Evolutionary conservation across 306 rosid genomes (phyloP), one percentile per base, ranked within the genome.

Genomic region (Geum urbanum): DNA sequence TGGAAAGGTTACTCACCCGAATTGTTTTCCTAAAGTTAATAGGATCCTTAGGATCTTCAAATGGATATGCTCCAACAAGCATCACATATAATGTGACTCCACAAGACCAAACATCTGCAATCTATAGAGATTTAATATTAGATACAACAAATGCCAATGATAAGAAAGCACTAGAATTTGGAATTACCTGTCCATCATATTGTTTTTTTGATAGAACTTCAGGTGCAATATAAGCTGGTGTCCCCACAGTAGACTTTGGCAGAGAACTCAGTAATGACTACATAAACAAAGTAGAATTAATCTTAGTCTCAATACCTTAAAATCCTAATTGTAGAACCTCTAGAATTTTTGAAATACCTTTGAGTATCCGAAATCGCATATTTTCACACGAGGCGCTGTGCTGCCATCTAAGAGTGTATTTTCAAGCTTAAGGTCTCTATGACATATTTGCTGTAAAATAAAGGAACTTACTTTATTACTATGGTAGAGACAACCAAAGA

Each of bases 101-200:
- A 78, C 97, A 89, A 57, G 97, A 91, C 96, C 97, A 91, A 77
- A 91, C 94, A 80, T 91, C 97, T 76, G 97, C 89, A 81, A 89
- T 76, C 97, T 91, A 70, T 72, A 73, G 49, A 63, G 35, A 59
- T 55, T 12, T 57, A 65, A 54, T 15, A 63, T 60, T 19, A 68
- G 46, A 47, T 15, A 22, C 18, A 8, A 40, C 66, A 63, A 2
- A 71, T 27, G 9, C 63, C 27, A 5, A 62, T 8, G 45, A 72
- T 41, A 49, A 71, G 47, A 74, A 35, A 48, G 45, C n/a, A 74
- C 18, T 59, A 71, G 72, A 83, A 39, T 6, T 59, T 66, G 45
- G 39, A 35, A 51, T 66, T 35, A 89, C 97, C 94, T 91, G 84
- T 56, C 97, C 97, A 72, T 91, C 86, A 39, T 91, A 91, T 74